Base-by-base conservation (phyloP, 306 rosid species). In the Hylodesmum podocarpum region DNA sequence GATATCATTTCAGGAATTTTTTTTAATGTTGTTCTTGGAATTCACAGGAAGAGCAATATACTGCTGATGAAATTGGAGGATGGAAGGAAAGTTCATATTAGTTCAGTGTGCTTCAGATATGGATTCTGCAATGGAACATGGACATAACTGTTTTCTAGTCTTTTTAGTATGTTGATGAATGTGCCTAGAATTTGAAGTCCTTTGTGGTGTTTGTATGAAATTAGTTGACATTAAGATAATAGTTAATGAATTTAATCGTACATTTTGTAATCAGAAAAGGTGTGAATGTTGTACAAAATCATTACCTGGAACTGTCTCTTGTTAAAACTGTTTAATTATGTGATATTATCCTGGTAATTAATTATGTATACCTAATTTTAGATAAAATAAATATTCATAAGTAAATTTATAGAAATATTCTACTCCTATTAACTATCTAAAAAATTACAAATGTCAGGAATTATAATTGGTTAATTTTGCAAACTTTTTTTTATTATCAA, bases 21-120 rank as follows among this genome's bases (percentile, higher is more conserved):
- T 50, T 51, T 78, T 78, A 64, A 83, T 24, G 62, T 63, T n/a
- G 44, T 67, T 73, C 2, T 78, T 70, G 75, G 72, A 77, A 84
- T 53, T 83, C 71, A 50, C 59, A 93, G 97, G 91, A 46, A 49
- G 81, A 75, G 31, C 82, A 72, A 43, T 50, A 49, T 43, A 68
- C 3, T 15, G 89, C 59, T 6, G 70, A 58, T 14, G 81, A 85
- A 2, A 7, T 73, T 71, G 97, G 97, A 72, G 96, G 94, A 79
- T 90, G 97, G 97, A 89, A 73, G 87, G 75, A 87, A 39, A 90
- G 97, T 61, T 39, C 57, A 22, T 65, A 41, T 62, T 81, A 62
- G 62, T 58, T 81, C 72, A 63, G 33, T 68, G 27, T 71, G 81
- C 78, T 55, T 25, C 19, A 39, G 36, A 49, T 58, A 43, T 81